phyloP scores from a whole-genome alignment of 352 stramenopile species.

The Pythium sp. region DNA sequence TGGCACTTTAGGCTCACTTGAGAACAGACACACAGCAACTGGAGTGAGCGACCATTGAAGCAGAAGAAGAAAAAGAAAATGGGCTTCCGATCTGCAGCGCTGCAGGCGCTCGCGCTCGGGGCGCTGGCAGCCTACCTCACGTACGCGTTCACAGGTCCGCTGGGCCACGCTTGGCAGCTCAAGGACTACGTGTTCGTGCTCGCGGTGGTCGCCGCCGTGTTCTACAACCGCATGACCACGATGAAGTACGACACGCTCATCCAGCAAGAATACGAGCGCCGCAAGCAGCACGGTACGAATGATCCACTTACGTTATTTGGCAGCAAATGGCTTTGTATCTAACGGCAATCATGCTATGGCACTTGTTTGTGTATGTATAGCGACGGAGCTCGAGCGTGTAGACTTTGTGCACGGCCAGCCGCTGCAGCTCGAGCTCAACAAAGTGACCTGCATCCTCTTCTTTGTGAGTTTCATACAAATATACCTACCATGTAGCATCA shows the following conservation, averaged over 20 bases:
- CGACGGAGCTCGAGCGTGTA: constrained; percentile 38
- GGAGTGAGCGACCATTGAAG: background rate
- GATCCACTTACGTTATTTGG: background rate
- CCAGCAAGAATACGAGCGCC: constrained; percentile 17
- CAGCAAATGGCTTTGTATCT: too few relatives aligned
- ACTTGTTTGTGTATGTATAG: constrained; percentile 11
- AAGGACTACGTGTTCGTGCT: constrained; percentile 69
- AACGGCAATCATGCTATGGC: background rate
- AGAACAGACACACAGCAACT: background rate
- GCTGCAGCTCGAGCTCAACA: constrained; percentile 49
- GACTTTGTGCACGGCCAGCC: constrained; percentile 57
- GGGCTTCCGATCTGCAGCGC: constrained; percentile 20
- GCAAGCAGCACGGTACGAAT: constrained; percentile 13
- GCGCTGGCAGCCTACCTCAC: constrained; percentile 54
- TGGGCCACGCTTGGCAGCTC: constrained; percentile 36
- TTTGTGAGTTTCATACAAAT: constrained; percentile 43
- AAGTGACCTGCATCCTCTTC: constrained; percentile 74
- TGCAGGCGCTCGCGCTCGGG: constrained; percentile 40
- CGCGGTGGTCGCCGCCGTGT: constrained; percentile 46
- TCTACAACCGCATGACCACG: constrained; percentile 50
- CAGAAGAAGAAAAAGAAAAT: constrained; percentile 15
- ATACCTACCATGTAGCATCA: background rate
- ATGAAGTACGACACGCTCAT: constrained; percentile 53
- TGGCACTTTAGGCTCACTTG: background rate
- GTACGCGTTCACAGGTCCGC: constrained; percentile 32